Base-by-base conservation (phyloP, 176 grass and related monocot species). In the Pontederia paniculata region DNA sequence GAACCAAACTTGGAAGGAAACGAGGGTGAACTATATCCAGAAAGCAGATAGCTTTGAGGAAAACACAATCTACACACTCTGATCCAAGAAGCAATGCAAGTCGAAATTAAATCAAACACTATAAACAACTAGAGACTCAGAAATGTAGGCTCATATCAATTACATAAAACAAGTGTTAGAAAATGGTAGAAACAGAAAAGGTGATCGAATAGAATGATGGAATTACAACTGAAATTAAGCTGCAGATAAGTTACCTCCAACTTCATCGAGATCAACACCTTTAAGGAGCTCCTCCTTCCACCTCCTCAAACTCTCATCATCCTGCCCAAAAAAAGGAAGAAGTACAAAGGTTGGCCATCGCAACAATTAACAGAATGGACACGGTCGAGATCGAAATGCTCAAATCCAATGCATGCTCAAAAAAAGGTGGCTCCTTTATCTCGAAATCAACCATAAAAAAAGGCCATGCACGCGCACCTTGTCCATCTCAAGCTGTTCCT, bases 401-500 rank as follows among this genome's bases (percentile, higher is more conserved):
- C 13, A 0, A 25, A 28, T 23, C 54, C 20, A 13, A 57, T 5
- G 23, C 12, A 8, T 8, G n/a, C 23, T 0, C n/a, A 58, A 37
- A 58, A n/a, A 21, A 42, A 41, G 23, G 17, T 37, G 28, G 7
- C 28, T 37, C 28, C 0, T 37, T 37, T 37, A 37, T 37, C 28
- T 37, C 28, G 28, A 6, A 37, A 37, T 2, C 7, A 37, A 6
- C 28, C 28, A 37, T 37, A 6, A 37, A 37, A 37, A 37, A 37
- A 37, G 28, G 7, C 28, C 28, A 37, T 21, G 15, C 3, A 43
- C 6, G 0, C n/a, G 41, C 68, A 90, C 91, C 83, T 97, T 97
- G 58, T 97, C 91, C 70, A 90, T 97, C 77, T 97, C 91, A 59
- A 97, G 79, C 76, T 97, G 91, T 41, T 90, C 91, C 75, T 97